Percentiles rank a stretch among this genome's conserved stretches.
Evolutionary conservation across 106 monocot genomes (phyloP).

Genomic region (Phalaenopsis equestris): DNA sequence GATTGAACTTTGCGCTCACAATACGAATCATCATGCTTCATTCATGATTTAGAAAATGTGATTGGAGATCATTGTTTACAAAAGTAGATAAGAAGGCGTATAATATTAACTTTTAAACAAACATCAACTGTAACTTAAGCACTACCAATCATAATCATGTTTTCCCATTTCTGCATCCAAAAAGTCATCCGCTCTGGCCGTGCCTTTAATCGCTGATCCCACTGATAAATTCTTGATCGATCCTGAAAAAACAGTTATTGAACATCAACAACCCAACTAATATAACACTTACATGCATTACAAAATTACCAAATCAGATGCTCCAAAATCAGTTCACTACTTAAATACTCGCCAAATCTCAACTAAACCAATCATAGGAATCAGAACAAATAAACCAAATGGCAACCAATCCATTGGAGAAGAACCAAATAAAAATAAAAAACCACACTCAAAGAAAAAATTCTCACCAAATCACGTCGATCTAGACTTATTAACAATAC

Average conservation of each 20-base stretch:
- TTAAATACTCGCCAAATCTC: neutral
- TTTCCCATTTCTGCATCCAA: slow-evolving; percentile 10
- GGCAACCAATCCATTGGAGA: neutral
- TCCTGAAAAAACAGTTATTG: neutral
- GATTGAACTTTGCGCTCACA: neutral
- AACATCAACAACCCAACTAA: neutral
- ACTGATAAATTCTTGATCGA: slow-evolving; percentile 1
- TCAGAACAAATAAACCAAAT: neutral
- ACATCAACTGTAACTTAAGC: neutral
- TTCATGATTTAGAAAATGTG: neutral
- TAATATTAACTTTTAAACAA: neutral
- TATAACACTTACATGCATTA: neutral
- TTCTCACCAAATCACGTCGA: neutral
- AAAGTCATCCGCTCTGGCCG: neutral
- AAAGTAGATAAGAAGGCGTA: neutral
- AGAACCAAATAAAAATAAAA: neutral
- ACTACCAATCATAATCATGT: slow-evolving; percentile 16
- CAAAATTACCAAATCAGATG: neutral
- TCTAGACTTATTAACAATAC: neutral
- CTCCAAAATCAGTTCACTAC: neutral
- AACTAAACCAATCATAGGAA: neutral
- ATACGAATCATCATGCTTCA: slow-evolving; percentile 5
- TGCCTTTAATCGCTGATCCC: neutral
- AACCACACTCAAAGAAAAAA: neutral
- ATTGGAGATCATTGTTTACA: neutral